phyloP scores from a whole-genome alignment of 2,329 filamentous ascomycete species.

The Neobulgaria alba region DNA sequence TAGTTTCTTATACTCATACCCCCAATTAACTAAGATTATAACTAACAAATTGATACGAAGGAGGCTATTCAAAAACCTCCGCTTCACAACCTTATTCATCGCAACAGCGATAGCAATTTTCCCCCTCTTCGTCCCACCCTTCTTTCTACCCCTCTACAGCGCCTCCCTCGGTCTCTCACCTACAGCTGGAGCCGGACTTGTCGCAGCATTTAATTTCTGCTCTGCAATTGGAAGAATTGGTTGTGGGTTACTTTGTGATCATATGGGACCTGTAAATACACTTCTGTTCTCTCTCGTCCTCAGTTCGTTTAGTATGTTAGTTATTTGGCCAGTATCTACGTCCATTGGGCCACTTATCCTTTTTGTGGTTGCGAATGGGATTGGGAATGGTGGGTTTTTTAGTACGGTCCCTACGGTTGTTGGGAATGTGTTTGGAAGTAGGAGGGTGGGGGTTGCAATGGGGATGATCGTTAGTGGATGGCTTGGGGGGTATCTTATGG shows the following conservation, averaged over 20 bases:
- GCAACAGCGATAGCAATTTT: conserved; percentile 49
- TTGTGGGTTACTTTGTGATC: conserved; percentile 46
- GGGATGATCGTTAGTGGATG: conserved; percentile 54
- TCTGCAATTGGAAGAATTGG: conserved; percentile 49
- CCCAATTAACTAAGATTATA: not conserved
- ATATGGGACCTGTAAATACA: conserved; percentile 46
- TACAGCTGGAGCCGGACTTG: conserved; percentile 44
- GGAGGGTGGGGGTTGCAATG: conserved; percentile 47
- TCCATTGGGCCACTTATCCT: conserved; percentile 43
- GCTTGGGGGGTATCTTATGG: conserved; percentile 52
- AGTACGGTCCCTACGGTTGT: conserved; percentile 55
- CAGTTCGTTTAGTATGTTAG: conserved; percentile 48
- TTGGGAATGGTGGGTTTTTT: conserved; percentile 55
- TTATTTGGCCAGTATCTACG: conserved; percentile 51
- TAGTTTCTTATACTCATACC: conserved; percentile 6
- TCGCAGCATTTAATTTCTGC: conserved; percentile 53
- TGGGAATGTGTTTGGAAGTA: conserved; percentile 48
- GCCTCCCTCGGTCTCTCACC: conserved; percentile 32
- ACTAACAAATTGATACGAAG: conserved; percentile 23
- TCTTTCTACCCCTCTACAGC: conserved; percentile 22
- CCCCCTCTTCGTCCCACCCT: conserved; percentile 51
- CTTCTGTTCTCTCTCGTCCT: conserved; percentile 42
- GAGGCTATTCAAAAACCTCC: conserved; percentile 42
- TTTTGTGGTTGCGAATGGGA: conserved; percentile 52
- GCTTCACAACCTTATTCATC: conserved; percentile 44